Base-by-base conservation (phyloP, 306 rosid genomes). In the Inga oerstediana region DNA sequence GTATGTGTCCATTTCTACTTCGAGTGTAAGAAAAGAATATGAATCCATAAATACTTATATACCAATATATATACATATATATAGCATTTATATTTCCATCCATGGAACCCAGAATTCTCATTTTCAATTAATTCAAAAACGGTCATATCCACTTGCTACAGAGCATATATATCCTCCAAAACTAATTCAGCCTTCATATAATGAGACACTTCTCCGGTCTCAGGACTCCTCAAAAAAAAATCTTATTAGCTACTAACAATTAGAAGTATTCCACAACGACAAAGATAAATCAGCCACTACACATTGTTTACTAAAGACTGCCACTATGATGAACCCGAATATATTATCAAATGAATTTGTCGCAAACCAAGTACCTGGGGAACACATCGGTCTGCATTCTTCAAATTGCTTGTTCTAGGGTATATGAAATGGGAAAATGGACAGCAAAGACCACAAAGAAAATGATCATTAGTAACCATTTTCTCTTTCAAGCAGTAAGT, bases 341-440 rank as follows among this genome's bases (percentile, higher is more conserved):
- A 85, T 69, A 39, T 72, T 67, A 84, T 75, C 76, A 27, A 79
- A 35, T 82, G 77, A 62, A 79, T 30, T 64, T 69, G 79, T 74
- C 54, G 69, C 78, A 81, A 81, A 51, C 45, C 54, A 73, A 72
- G 69, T 48, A 79, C 37, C 44, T 7, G 79, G 52, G 59, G 66
- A 85, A 70, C 71, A 44, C 43, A 51, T 43, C 43, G 81, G 76
- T 61, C 72, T 56, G 86, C 24, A 43, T 80, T 52, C 72, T 71
- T 84, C 34, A 34, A 78, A 56, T 62, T 83, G 81, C 90, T 81
- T 46, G 48, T 72, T 83, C 86, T 83, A 76, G 81, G 87, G 81
- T 71, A 72, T 80, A 72, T 85, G 34, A 81, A 81, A 83, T 85
- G 86, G 46, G 75, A 80, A 80, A 51, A 78, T 62, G 72, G 43